Evolutionary conservation across 164 flowering plant species (phyloP).

Genomic region (Tetracentron sinense): DNA sequence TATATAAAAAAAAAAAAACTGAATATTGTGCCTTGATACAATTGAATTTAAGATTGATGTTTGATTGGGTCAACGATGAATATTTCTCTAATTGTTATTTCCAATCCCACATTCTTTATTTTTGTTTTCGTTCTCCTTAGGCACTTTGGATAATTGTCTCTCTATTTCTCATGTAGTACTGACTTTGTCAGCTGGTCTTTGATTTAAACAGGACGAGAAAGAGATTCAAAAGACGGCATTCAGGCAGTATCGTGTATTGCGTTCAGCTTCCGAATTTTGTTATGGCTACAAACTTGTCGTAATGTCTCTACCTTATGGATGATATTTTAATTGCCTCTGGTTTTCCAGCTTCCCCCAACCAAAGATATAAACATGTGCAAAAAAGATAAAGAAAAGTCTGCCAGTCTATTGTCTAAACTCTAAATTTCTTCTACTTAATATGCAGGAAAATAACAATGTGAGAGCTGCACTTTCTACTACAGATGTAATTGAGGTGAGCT

Average conservation of each 20-base stretch:
- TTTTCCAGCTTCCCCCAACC: constrained; percentile 12
- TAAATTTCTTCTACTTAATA: neutral
- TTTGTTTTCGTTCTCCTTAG: too few species aligned
- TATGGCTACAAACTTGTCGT: constrained; percentile 95
- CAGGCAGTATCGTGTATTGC: constrained; percentile 60
- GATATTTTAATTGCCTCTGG: neutral
- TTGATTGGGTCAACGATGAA: too few species aligned
- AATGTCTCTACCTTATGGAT: constrained; percentile 24
- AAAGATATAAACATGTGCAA: too few species aligned
- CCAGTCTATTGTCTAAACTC: neutral
- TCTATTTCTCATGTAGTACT: constrained; percentile 15
- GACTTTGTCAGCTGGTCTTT: constrained; percentile 21
- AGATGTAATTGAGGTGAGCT: constrained; percentile 81
- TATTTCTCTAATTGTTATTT: too few species aligned
- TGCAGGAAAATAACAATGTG: constrained; percentile 75
- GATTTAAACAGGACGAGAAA: constrained; percentile 82
- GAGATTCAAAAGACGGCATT: constrained; percentile 75
- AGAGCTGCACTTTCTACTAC: constrained; percentile 67
- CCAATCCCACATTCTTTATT: too few species aligned
- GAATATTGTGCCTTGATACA: too few species aligned
- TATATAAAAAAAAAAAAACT: too few species aligned
- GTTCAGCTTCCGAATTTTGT: constrained; percentile 67
- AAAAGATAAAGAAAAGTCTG: too few species aligned
- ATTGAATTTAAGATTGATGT: too few species aligned
- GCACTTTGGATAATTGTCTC: too few species aligned